Conservation (phyloP, 495 filamentous ascomycete species). For the Pyronema omphalodes region DNA sequence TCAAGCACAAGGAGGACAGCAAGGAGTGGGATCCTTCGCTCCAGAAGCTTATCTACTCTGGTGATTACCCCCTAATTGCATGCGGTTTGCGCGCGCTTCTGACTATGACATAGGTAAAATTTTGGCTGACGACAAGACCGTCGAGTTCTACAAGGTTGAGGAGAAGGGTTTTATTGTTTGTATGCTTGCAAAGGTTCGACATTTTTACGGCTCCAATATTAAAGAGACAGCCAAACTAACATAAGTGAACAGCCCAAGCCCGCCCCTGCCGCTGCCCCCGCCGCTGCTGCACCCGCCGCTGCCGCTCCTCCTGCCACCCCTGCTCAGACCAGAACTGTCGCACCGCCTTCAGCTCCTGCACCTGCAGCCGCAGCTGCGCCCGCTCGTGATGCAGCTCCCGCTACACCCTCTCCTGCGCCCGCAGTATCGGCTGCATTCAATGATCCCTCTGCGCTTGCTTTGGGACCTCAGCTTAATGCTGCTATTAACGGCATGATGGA, state of each 20-base stretch:
- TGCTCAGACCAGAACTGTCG: constrained; percentile 37
- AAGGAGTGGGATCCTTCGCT: constrained; percentile 78
- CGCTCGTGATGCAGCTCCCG: constrained; percentile 39
- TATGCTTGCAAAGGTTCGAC: constrained; percentile 76
- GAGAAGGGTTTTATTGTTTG: constrained; percentile 99
- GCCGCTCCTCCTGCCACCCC: constrained; percentile 42
- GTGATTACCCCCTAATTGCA: constrained; percentile 33
- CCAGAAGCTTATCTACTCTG: constrained; percentile 94
- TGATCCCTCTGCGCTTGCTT: constrained; percentile 63
- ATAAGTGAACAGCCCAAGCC: constrained; percentile 42
- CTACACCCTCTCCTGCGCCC: constrained; percentile 40
- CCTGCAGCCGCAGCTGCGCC: constrained; percentile 28
- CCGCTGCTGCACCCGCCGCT: constrained; percentile 33
- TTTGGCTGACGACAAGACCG: constrained; percentile 85
- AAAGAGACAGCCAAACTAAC: neutral
- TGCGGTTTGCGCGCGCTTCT: constrained; percentile 1
- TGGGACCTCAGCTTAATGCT: constrained; percentile 60
- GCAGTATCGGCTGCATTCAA: constrained; percentile 36
- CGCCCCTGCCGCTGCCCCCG: constrained; percentile 37
- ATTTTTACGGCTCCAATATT: neutral
- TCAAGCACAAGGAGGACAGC: constrained; percentile 35
- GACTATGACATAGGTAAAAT: constrained; percentile 59
- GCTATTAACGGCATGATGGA: constrained; percentile 91
- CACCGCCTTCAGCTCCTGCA: constrained; percentile 53
- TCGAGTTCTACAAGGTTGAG: constrained; percentile 91